These are phyloP conservation scores for Trebouxia sp. DNA, from an alignment of 139 green algal genomes.

Conservation along the genomic window DNA sequence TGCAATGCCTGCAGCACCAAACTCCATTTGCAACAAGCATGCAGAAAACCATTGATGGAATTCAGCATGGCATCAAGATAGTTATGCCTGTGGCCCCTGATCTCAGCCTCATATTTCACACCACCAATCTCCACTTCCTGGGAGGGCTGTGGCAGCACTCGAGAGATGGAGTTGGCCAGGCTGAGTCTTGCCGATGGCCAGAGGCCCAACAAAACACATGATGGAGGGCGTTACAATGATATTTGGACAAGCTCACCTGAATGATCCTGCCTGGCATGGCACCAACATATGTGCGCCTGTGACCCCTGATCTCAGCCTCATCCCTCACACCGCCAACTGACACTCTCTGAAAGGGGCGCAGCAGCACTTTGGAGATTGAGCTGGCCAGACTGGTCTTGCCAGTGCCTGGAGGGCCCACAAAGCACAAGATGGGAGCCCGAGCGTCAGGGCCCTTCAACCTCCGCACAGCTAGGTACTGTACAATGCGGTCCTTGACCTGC, in stretches of 20 bases:
- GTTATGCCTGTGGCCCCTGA: conserved; percentile 53
- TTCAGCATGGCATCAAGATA: conserved; percentile 58
- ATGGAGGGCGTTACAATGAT: too few relatives aligned
- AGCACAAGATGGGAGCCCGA: conserved; percentile 49
- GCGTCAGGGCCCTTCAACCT: conserved; percentile 44
- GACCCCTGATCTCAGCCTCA: conserved; percentile 62
- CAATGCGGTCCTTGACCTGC: conserved; percentile 61
- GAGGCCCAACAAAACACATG: conserved; percentile 55
- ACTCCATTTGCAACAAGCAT: too few relatives aligned
- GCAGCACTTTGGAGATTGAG: conserved; percentile 48
- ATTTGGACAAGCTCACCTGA: conserved; percentile 22
- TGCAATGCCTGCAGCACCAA: too few relatives aligned
- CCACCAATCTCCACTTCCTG: conserved; percentile 49
- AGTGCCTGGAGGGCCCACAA: conserved; percentile 58
- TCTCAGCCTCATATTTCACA: conserved; percentile 58
- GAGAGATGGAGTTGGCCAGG: conserved; percentile 52
- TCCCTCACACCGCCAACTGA: conserved; percentile 57
- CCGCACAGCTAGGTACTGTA: conserved; percentile 79
- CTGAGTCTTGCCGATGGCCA: conserved; percentile 59
- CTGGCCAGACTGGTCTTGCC: conserved; percentile 59
- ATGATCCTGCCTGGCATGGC: conserved; percentile 56
- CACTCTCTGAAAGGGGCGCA: conserved; percentile 47
- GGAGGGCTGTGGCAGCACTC: conserved; percentile 40
- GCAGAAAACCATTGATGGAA: conserved; percentile 40
- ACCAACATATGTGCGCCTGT: conserved; percentile 60